Percentiles rank a stretch among this genome's conserved stretches.
Evolutionary conservation across 2,329 filamentous ascomycete species (phyloP).

Genomic region (Paecilomyces sp.): DNA sequence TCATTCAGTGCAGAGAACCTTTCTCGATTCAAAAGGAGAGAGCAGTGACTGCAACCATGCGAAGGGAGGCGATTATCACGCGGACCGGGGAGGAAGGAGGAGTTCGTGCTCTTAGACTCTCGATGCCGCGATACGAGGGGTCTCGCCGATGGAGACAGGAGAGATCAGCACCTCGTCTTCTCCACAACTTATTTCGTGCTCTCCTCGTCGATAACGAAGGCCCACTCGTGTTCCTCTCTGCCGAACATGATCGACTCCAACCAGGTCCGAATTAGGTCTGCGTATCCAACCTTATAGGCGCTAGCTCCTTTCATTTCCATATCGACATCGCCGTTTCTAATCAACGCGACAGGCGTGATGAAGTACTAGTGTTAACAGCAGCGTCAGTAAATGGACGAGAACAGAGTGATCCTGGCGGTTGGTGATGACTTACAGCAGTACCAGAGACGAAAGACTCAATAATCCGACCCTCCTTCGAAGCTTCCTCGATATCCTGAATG

Average conservation of each 20-base stretch:
- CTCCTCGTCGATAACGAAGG: background rate
- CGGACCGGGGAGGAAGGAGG: background rate
- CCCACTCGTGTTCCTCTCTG: background rate
- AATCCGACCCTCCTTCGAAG: slow-evolving; percentile 61
- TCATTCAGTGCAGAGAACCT: background rate
- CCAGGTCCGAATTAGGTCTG: background rate
- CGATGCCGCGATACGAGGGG: background rate
- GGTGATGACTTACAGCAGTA: slow-evolving; percentile 50
- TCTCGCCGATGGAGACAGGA: background rate
- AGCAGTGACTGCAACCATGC: background rate
- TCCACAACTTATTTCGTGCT: background rate
- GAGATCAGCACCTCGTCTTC: background rate
- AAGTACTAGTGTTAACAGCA: background rate
- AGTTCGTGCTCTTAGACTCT: background rate
- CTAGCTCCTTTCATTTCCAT: background rate
- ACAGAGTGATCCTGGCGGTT: background rate
- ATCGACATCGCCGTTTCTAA: background rate
- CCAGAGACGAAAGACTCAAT: slow-evolving; percentile 76
- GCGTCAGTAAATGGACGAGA: background rate
- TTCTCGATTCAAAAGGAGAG: background rate
- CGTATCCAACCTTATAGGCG: background rate
- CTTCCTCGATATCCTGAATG: slow-evolving; percentile 66
- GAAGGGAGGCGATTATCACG: background rate
- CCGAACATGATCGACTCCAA: background rate
- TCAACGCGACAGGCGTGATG: background rate